These are phyloP conservation scores for Volvariella surrecta DNA, from an alignment of 1,284 basidiomycete genomes.

Conservation along the genomic window DNA sequence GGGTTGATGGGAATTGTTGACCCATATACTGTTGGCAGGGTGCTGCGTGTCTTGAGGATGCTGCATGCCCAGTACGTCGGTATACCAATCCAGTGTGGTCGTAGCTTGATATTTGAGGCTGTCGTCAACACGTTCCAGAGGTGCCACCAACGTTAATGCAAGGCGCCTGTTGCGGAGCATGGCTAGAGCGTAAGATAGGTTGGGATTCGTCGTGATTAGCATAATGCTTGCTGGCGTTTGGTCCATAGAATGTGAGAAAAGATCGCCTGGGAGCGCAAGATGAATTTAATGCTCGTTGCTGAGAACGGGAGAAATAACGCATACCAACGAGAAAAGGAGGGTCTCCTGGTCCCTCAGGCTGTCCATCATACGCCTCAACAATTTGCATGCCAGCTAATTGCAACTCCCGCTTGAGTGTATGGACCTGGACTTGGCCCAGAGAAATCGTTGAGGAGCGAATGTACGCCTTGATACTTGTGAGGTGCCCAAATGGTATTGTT, in stretches of 20 bases:
- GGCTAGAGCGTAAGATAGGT: neutral
- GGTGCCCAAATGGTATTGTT: neutral
- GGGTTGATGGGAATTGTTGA: too few relatives aligned
- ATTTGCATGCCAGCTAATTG: neutral
- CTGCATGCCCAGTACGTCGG: neutral
- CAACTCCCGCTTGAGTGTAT: neutral
- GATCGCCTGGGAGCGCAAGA: neutral
- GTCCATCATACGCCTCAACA: neutral
- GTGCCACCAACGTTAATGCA: neutral
- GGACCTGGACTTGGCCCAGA: neutral
- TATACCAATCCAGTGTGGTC: neutral
- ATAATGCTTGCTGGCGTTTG: neutral
- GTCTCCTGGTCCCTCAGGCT: neutral
- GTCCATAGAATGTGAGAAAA: constrained; percentile 1
- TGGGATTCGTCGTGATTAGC: neutral
- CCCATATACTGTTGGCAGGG: too few relatives aligned
- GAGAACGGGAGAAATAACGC: neutral
- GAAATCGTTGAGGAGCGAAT: neutral
- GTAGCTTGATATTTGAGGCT: neutral
- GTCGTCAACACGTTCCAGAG: neutral
- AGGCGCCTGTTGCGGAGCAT: neutral
- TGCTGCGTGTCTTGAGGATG: too few relatives aligned
- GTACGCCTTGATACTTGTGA: neutral
- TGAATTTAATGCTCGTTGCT: too few relatives aligned
- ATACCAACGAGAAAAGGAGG: neutral